Evolutionary conservation across 1,284 basidiomycete genomes (phyloP), one percentile per base, ranked within the genome.

Genomic region (Heterobasidion occidentale): DNA sequence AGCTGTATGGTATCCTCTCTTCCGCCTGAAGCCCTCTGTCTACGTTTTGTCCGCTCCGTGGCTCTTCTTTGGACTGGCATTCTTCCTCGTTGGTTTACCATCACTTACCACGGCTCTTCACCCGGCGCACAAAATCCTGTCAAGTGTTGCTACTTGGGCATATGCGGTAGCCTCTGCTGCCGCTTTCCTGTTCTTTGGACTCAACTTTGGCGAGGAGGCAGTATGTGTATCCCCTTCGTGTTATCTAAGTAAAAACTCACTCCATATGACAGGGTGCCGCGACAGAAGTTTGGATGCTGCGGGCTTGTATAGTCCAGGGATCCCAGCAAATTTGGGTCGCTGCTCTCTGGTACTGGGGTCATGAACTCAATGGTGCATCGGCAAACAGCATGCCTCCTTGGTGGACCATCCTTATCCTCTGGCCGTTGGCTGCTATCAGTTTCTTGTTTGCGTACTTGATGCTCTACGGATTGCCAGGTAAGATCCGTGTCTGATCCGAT

Each of bases 171-270:
- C 89, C 12, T 95, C 93, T 35, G 86, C 92, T 9, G 93, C 90
- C 44, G 87, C 90, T 17, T 96, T 95, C 78, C 74, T 86, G 57
- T 94, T 93, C 81, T 96, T 96, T 67, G 92, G 93, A 69, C 80
- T 94, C 62, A 96, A 96, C 73, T 96, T 95, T 69, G 93, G 93
- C 72, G 93, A 96, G 75, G 93, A 95, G 79, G 93, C 92, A 36
- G 90, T 87, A 68, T 44, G 83, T 73, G 27, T 51, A 34, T 49
- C 53, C 36, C 54, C 7, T 51, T 27, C n/a, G 8, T 33, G 27
- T 6, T 4, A 27, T 55, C 9, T 33, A 7, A 1, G 9, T 15
- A 48, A 45, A 17, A 52, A 7, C 38, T 33, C 51, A 11, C 27
- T 9, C 20, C 20, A 19, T 12, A 46, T 60, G 56, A 42, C 56